phyloP scores from a whole-genome alignment of 2,329 filamentous ascomycete genomes.

The Arthrobotrys sphaeroides region DNA sequence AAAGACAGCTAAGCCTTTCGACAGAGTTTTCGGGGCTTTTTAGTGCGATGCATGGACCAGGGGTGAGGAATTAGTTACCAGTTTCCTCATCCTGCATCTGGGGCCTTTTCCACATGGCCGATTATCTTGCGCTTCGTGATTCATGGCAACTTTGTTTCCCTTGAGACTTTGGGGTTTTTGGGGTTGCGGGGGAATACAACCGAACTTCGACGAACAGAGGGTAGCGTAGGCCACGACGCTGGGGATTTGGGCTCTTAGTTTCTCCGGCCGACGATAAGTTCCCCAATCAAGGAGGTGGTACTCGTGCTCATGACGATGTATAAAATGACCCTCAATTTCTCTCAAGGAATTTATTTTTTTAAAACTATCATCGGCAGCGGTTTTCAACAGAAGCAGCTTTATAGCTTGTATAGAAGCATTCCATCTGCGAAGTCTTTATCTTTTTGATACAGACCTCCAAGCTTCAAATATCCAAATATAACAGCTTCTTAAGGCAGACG shows the following conservation, averaged over 20 bases:
- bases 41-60: neutral
- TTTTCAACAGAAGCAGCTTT: neutral
- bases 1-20: slow-evolving; percentile 16
- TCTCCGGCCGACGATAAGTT: slow-evolving; percentile 21
- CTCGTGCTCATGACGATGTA: slow-evolving; percentile 31
- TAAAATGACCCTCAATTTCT: slow-evolving; percentile 35
- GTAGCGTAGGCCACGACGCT: slow-evolving; percentile 2
- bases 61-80: slow-evolving; percentile 11
- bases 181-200: slow-evolving; percentile 26
- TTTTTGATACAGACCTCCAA: neutral
- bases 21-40: slow-evolving; percentile 47
- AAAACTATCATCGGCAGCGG: slow-evolving; percentile 37
- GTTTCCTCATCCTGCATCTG: slow-evolving; percentile 44
- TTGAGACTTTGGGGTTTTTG: slow-evolving; percentile 10
- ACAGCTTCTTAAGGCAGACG: slow-evolving; percentile 15
- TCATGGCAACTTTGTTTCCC: neutral
- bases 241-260: slow-evolving; percentile 13
- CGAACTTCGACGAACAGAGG: neutral
- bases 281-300: slow-evolving; percentile 49
- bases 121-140: slow-evolving; percentile 39
- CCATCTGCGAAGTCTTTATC: neutral
- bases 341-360: neutral
- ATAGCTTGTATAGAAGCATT: neutral
- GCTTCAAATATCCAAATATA: neutral
- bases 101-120: slow-evolving; percentile 24